These are phyloP conservation scores for Oryza glaberrima DNA, from an alignment of 176 grass and related monocot genomes.

Conservation along the genomic window DNA sequence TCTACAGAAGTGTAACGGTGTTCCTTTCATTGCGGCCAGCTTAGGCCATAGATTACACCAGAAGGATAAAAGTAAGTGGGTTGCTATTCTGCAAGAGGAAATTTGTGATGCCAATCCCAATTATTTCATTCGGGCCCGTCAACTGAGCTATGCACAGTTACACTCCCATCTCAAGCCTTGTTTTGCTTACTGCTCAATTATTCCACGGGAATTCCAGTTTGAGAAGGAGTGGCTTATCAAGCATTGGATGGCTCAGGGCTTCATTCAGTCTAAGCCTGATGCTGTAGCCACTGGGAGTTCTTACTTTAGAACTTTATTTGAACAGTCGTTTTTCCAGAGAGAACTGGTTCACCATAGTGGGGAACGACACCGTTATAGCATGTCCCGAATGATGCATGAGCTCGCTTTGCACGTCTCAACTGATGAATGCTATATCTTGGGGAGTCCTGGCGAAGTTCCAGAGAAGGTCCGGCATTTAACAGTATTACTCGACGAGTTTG, in stretches of 20 bases:
- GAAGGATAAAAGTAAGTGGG: slow-evolving; percentile 38
- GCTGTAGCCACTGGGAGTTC: not conserved
- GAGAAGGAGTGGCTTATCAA: slow-evolving; percentile 53
- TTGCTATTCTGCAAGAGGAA: not conserved
- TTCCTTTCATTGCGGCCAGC: too few relatives aligned
- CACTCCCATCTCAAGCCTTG: slow-evolving; percentile 48
- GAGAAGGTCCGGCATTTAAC: too few relatives aligned
- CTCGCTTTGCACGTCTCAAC: slow-evolving; percentile 19
- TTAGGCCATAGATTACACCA: too few relatives aligned
- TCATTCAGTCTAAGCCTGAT: not conserved
- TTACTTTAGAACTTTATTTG: slow-evolving; percentile 43
- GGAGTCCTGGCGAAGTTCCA: too few relatives aligned
- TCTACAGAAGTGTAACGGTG: too few relatives aligned
- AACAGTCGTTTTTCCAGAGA: slow-evolving; percentile 30
- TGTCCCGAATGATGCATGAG: slow-evolving; percentile 26
- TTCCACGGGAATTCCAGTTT: slow-evolving; percentile 35
- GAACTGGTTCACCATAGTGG: not conserved
- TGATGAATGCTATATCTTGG: slow-evolving; percentile 14
- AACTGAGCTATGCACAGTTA: slow-evolving; percentile 43
- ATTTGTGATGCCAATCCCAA: not conserved
- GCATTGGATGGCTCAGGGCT: slow-evolving; percentile 60
- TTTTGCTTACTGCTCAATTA: slow-evolving; percentile 54
- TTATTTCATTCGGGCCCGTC: not conserved
- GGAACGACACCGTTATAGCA: slow-evolving; percentile 4
- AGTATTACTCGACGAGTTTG: too few relatives aligned